Evolutionary conservation across 768 basidiomycete genomes (phyloP).

Genomic region (Fomitopsis pulvina): DNA sequence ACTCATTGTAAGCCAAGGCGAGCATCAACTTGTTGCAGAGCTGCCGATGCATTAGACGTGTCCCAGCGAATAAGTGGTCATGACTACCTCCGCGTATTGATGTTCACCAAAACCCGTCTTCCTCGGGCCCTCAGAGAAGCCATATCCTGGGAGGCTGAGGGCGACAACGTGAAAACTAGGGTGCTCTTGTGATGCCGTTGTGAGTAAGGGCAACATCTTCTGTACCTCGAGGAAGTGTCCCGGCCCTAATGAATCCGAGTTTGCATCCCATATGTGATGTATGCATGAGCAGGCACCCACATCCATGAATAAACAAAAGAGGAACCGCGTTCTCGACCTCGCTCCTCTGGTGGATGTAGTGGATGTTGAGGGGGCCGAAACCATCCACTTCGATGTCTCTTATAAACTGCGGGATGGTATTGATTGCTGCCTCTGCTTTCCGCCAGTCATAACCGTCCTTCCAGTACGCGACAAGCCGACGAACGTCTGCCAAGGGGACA

Average conservation of each 20-base stretch:
- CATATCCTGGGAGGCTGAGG: conserved; percentile 51
- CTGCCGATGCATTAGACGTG: background rate
- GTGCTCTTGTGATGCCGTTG: conserved; percentile 30
- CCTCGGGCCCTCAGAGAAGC: conserved; percentile 51
- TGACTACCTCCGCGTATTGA: conserved; percentile 1
- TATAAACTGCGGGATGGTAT: conserved; percentile 52
- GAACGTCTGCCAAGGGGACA: conserved; percentile 39
- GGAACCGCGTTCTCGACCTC: conserved; percentile 38
- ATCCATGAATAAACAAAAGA: conserved; percentile 58
- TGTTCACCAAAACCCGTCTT: conserved; percentile 39
- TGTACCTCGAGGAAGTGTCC: conserved; percentile 51
- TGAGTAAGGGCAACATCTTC: conserved; percentile 51
- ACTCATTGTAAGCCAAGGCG: conserved; percentile 20
- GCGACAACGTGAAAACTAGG: conserved; percentile 63
- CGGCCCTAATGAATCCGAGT: conserved; percentile 39
- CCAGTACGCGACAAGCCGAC: conserved; percentile 45
- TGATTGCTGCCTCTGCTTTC: conserved; percentile 45
- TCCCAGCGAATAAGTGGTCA: no score
- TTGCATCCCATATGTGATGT: background rate
- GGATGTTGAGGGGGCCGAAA: conserved; percentile 43
- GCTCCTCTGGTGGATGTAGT: conserved; percentile 41
- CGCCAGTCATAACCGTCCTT: conserved; percentile 50
- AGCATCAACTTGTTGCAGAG: conserved; percentile 23
- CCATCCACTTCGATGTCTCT: conserved; percentile 42
- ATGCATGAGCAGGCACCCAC: conserved; percentile 24